Conservation (phyloP, 2,329 filamentous ascomycete species). For the Scedosporium aurantiacum region DNA sequence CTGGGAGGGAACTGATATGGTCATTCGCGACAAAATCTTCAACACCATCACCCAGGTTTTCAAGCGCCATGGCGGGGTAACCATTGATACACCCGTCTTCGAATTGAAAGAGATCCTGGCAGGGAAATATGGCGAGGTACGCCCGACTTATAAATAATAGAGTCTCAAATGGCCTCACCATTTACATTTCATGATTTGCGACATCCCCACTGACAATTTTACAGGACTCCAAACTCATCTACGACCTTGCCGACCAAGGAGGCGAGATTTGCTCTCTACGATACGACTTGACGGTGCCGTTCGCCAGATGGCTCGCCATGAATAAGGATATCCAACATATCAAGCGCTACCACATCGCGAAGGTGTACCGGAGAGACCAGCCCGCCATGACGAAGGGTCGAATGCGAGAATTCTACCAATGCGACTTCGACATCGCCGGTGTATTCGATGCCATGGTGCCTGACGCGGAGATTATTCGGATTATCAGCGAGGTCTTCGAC, state of each 20-base stretch:
- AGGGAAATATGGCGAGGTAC: slow-evolving; percentile 66
- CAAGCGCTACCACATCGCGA: slow-evolving; percentile 91
- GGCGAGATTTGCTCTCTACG: slow-evolving; percentile 65
- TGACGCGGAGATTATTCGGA: slow-evolving; percentile 78
- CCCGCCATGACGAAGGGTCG: slow-evolving; percentile 73
- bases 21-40: slow-evolving; percentile 73
- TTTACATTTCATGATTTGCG: not conserved
- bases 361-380: slow-evolving; percentile 50
- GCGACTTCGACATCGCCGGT: slow-evolving; percentile 92
- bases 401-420: slow-evolving; percentile 95
- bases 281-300: slow-evolving; percentile 82
- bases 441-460: slow-evolving; percentile 83
- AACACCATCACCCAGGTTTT: slow-evolving; percentile 65
- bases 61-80: slow-evolving; percentile 70
- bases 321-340: slow-evolving; percentile 72
- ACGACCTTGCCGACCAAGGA: slow-evolving; percentile 77
- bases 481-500: slow-evolving; percentile 42
- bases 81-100: slow-evolving; percentile 75
- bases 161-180: not conserved
- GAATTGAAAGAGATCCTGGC: slow-evolving; percentile 78
- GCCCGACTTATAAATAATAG: not conserved
- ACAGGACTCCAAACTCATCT: slow-evolving; percentile 81
- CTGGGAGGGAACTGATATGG: slow-evolving; percentile 69
- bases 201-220: not conserved
- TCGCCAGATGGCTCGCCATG: slow-evolving; percentile 89